Percentiles rank a stretch among this genome's conserved stretches.
Conservation (phyloP, 768 basidiomycete species). For the Russula lepida region DNA sequence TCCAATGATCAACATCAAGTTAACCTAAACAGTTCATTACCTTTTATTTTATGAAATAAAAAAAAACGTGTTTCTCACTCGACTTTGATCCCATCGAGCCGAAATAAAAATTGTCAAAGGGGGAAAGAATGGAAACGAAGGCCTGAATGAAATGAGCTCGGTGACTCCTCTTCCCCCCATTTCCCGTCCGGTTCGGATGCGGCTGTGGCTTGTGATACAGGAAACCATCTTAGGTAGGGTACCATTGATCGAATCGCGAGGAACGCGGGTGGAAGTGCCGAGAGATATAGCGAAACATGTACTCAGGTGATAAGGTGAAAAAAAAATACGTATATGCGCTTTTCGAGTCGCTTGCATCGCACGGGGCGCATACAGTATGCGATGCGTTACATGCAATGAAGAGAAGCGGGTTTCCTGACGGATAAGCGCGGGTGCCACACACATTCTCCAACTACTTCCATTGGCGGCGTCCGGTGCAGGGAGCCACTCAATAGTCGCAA, state of each 20-base stretch:
- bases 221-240: neutral
- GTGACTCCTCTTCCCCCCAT: neutral
- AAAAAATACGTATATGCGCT: neutral
- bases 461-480: neutral
- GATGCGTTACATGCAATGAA: neutral
- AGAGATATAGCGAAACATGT: neutral
- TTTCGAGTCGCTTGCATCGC: neutral
- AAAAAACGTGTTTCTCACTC: neutral
- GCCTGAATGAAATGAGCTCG: slow-evolving; percentile 2
- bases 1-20: neutral
- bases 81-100: neutral
- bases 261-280: slow-evolving; percentile 4
- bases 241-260: slow-evolving; percentile 2
- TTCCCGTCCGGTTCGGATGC: neutral
- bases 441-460: neutral
- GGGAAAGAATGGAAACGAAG: neutral
- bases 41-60: neutral
- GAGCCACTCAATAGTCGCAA: neutral
- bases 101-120: neutral
- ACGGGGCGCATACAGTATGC: too few relatives aligned
- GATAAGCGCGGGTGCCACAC: neutral
- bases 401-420: neutral
- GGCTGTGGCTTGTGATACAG: neutral
- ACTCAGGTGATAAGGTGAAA: neutral
- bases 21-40: neutral